Base-by-base conservation (phyloP, 163 green algal genomes). In the Volvox carteri region DNA sequence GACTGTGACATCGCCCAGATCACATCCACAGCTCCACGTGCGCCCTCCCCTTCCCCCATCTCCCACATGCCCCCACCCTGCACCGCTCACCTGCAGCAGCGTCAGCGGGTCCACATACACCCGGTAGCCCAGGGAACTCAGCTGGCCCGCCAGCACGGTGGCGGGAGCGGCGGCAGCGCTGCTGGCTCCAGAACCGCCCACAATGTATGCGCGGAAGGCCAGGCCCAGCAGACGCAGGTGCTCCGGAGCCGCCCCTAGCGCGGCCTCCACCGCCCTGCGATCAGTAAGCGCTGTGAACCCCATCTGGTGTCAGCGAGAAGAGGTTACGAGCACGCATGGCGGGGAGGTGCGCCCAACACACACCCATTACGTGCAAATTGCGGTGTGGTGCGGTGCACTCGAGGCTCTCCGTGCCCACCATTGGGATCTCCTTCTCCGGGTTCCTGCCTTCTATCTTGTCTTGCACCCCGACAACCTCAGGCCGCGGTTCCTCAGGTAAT, bases 201-300 rank as follows among this genome's bases (percentile, higher is more conserved):
- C 58, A n/a, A 91, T 23, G 70, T 88, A 88, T 11, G 87, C 87
- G 23, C 87, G 87, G 87, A 91, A 91, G 28, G 87, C 87, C 42
- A 91, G 87, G 11, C 87, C 87, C 70, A 91, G 79, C 2, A 46
- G 21, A 16, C 79, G 86, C 11, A 92, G 78, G 11, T 86, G 72
- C 58, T 92, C 90, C 8, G 90, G 90, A 18, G 90, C 90, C 18
- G 85, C 56, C 5, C 78, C 58, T 68, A 92, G 85, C 1, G 90
- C 85, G 37, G 68, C 78, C 72, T 90, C 54, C 14, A 56, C 77
- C 25, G 46, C 84, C 70, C 73, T 89, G 50, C 6, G n/a, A n/a
- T n/a, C n/a, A n/a, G n/a, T n/a, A n/a, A n/a, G n/a, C n/a, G n/a
- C n/a, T n/a, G n/a, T n/a, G n/a, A n/a, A n/a, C n/a, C n/a, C n/a